Conservation (phyloP, 164 flowering plant species). For the Piper betle region DNA sequence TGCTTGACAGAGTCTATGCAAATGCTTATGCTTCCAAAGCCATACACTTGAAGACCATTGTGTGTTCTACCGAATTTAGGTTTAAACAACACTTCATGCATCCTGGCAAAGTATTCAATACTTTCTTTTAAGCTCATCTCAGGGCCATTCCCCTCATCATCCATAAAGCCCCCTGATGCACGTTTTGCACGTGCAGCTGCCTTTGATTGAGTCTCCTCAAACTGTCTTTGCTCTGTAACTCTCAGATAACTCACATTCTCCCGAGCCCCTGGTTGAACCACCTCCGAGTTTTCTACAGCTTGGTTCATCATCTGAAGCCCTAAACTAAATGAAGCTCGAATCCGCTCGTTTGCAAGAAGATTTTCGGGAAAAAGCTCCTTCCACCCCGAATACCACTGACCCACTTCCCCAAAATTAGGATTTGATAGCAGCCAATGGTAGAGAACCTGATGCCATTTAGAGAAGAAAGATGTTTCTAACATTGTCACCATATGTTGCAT, state of each 20-base stretch:
- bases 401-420: conserved; percentile 75
- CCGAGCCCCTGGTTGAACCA: conserved; percentile 67
- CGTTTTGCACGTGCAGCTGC: conserved; percentile 38
- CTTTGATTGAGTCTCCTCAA: conserved; percentile 66
- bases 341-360: conserved; percentile 62
- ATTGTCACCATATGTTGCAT: conserved; percentile 70
- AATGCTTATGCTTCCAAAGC: conserved; percentile 73
- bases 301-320: conserved; percentile 84
- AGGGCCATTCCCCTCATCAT: conserved; percentile 13
- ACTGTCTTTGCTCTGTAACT: conserved; percentile 71
- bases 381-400: conserved; percentile 80
- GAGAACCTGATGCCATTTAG: conserved; percentile 81
- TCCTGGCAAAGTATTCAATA: conserved; percentile 56
- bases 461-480: conserved; percentile 67
- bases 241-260: conserved; percentile 69
- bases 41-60: conserved; percentile 78
- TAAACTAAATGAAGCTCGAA: conserved; percentile 46
- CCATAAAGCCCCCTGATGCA: conserved; percentile 16
- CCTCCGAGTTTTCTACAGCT: conserved; percentile 62
- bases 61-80: conserved; percentile 74
- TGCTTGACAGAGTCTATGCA: conserved; percentile 58
- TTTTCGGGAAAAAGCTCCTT: conserved; percentile 60
- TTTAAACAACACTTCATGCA: conserved; percentile 56
- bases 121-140: conserved; percentile 78
- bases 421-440: conserved; percentile 77